Base-by-base conservation (phyloP, 352 stramenopile species). In the Phytophthora macrochlamydospora region DNA sequence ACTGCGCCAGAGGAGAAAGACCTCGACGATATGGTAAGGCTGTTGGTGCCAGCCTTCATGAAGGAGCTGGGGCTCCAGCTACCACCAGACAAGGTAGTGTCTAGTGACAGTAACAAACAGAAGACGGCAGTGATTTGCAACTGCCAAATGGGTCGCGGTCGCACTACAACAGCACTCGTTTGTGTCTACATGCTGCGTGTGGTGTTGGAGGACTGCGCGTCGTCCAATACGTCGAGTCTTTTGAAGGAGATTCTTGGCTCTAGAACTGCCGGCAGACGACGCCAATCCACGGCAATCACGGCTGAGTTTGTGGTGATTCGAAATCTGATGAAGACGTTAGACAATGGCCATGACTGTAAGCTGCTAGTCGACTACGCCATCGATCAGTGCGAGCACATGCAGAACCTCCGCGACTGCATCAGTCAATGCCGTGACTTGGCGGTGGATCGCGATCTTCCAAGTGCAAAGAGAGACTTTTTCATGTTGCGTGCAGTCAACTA, bases 1-100 rank as follows among this genome's bases (percentile, higher is more conserved):
- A 95, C 90, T 12, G 91, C 91, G 1, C 91, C 90, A 0, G 90
- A 97, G 53, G 89, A 95, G 45, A 96, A 96, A 40, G 90, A 97
- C 45, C 76, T 96, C 31, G 90, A 97, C 65, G 88, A 97, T 30
- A 81, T 97, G 70, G 80, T 96, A 30, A 83, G 88, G 0, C 59
- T 96, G 14, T 50, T 94, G 2, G 59, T 85, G 7, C 88, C 88
- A 42, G 79, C 76, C 28, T 94, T 92, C 57, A 76, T 76, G 40
- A 68, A 81, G 14, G 87, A 95, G 42, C 56, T 93, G 5, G 68
- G 71, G 5, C 62, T 90, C 3, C n/a, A 52, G 18, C 18, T 24
- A 37, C 57, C 58, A 0, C 70, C 58, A 54, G 44, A 75, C 9
- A 32, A 64, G 7, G 2, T 28, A 32, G 51, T 33, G 1, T 55